Evolutionary conservation across 176 grass and related monocot genomes (phyloP).

Genomic region (Carex littledalei): DNA sequence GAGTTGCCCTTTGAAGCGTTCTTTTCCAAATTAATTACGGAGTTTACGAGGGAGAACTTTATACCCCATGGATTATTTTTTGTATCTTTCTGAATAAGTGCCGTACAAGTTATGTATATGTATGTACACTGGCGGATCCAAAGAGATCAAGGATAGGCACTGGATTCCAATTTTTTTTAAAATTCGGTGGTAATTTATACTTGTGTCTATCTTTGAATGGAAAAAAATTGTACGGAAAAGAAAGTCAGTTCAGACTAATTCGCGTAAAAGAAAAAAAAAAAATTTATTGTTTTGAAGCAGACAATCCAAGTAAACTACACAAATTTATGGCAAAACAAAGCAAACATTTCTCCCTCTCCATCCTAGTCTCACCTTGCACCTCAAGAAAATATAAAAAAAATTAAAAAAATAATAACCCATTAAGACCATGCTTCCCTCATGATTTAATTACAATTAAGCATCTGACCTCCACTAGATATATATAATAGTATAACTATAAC

Average conservation of each 20-base stretch:
- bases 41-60: no score
- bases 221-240: no score
- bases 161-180: no score
- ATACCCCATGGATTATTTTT: no score
- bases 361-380: neutral
- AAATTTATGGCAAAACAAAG: neutral
- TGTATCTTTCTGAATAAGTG: no score
- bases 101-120: no score
- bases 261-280: no score
- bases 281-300: neutral
- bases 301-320: constrained; percentile 1
- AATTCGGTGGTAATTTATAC: no score
- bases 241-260: no score
- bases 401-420: neutral
- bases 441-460: neutral
- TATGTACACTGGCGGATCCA: no score
- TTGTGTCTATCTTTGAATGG: no score
- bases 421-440: neutral
- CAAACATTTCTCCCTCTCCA: neutral
- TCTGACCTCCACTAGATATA: neutral
- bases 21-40: neutral
- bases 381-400: neutral
- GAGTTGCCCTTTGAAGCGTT: neutral
- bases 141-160: no score
- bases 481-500: constrained; percentile 12